Evolutionary conservation across 75 land plant genomes (phyloP).

Genomic region (Gnetum montanum): DNA sequence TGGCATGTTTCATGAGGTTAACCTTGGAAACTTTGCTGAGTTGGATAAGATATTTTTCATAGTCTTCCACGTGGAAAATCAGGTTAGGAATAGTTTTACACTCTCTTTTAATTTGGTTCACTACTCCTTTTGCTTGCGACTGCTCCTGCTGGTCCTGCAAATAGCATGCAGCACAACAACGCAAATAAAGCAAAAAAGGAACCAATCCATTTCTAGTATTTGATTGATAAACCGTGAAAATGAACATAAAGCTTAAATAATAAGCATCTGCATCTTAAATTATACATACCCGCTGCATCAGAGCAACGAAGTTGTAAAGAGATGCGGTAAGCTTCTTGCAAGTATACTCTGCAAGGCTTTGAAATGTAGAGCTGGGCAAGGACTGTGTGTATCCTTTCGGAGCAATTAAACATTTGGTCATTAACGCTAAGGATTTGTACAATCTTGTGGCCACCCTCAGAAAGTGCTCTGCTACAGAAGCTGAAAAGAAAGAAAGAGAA

Average conservation of each 20-base stretch:
- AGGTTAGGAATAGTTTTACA: constrained; percentile 73
- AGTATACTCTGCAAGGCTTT: constrained; percentile 71
- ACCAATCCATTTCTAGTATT: background rate
- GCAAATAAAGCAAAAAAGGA: background rate
- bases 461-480: constrained; percentile 64
- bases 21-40: constrained; percentile 69
- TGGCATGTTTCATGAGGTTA: constrained; percentile 79
- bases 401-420: constrained; percentile 74
- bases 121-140: constrained; percentile 24
- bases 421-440: constrained; percentile 74
- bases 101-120: constrained; percentile 76
- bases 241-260: background rate
- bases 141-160: constrained; percentile 71
- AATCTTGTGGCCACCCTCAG: constrained; percentile 48
- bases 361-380: constrained; percentile 52
- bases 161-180: background rate
- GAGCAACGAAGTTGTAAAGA: constrained; percentile 67
- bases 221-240: background rate
- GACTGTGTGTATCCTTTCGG: constrained; percentile 74
- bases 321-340: constrained; percentile 77
- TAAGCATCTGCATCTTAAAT: background rate
- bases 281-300: constrained; percentile 60
- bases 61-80: constrained; percentile 85
- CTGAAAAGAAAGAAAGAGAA: constrained; percentile 24
- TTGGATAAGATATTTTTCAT: constrained; percentile 79